Evolutionary conservation across 768 basidiomycete species (phyloP).

Genomic region (Boletus pseudo-olivaceus): DNA sequence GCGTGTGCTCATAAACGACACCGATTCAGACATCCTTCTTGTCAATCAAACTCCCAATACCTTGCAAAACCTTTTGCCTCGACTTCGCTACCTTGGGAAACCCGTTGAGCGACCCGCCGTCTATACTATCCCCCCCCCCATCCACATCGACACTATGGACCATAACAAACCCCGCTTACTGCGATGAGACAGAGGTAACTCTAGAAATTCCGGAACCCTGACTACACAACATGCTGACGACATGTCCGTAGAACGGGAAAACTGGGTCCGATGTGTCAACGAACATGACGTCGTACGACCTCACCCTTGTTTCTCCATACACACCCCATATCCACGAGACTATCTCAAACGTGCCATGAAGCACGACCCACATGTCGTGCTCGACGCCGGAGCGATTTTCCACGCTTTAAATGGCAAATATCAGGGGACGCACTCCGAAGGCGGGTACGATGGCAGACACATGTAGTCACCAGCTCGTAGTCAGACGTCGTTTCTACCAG

Average conservation of each 20-base stretch:
- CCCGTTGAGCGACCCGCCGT: conserved; percentile 94
- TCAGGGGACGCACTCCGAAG: conserved; percentile 74
- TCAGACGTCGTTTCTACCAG: no score
- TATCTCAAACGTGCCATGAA: conserved; percentile 96
- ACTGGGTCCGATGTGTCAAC: conserved; percentile 91
- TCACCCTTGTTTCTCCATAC: neutral
- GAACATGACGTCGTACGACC: conserved; percentile 62
- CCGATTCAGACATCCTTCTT: conserved; percentile 74
- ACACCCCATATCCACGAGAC: conserved; percentile 56
- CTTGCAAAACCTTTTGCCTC: conserved; percentile 92
- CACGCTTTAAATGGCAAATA: neutral
- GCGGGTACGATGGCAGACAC: conserved; percentile 42
- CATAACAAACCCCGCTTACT: no score
- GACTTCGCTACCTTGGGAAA: conserved; percentile 97
- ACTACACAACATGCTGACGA: no score
- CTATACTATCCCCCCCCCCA: conserved; percentile 89
- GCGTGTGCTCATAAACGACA: neutral
- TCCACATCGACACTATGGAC: no score
- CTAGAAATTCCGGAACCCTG: no score
- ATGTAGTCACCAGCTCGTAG: no score
- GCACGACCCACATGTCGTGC: conserved; percentile 95
- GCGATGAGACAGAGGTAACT: no score
- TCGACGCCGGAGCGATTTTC: conserved; percentile 68
- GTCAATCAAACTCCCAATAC: conserved; percentile 96
- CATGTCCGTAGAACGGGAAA: no score